These are phyloP conservation scores for Alternaria dauci DNA, from an alignment of 2,329 filamentous ascomycete genomes.

Conservation along the genomic window DNA sequence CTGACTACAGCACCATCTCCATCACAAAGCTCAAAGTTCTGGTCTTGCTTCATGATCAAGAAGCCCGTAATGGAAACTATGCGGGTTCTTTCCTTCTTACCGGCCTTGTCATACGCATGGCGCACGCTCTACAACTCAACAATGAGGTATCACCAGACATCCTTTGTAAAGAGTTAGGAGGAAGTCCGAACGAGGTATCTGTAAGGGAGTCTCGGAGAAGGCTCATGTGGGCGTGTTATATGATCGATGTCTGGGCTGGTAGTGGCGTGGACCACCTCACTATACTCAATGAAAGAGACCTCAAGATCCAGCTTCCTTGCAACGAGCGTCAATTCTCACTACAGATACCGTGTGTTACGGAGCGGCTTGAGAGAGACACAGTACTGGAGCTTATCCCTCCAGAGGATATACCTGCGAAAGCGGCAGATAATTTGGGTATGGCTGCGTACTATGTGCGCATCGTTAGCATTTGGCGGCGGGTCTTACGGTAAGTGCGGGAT, in stretches of 20 bases:
- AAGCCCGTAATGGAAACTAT: constrained; percentile 44
- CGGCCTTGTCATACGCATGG: constrained; percentile 44
- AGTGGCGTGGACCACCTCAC: constrained; percentile 46
- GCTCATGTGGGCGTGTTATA: constrained; percentile 49
- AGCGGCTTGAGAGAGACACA: constrained; percentile 35
- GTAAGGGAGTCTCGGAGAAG: constrained; percentile 40
- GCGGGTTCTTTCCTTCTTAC: constrained; percentile 45
- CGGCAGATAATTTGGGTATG: constrained; percentile 44
- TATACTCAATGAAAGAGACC: constrained; percentile 43
- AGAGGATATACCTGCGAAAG: constrained; percentile 39
- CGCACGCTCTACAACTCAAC: constrained; percentile 44
- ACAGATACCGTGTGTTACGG: constrained; percentile 43
- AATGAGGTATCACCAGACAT: constrained; percentile 41
- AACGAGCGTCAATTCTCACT: constrained; percentile 45
- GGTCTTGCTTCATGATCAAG: constrained; percentile 43
- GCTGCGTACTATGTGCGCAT: constrained; percentile 45
- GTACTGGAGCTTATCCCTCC: constrained; percentile 36
- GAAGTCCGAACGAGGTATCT: constrained; percentile 40
- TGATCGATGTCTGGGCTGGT: constrained; percentile 48
- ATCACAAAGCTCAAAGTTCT: constrained; percentile 43
- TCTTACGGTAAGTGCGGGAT: constrained; percentile 31
- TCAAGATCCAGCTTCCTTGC: constrained; percentile 46
- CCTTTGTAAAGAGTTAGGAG: constrained; percentile 36
- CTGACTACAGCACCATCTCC: constrained; percentile 46
- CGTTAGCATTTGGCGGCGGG: constrained; percentile 44